Evolutionary conservation across 225 moss, liverwort and hornwort genomes (phyloP), one percentile per base, ranked within the genome.

Genomic region (Pseudisothecium myosuroides): DNA sequence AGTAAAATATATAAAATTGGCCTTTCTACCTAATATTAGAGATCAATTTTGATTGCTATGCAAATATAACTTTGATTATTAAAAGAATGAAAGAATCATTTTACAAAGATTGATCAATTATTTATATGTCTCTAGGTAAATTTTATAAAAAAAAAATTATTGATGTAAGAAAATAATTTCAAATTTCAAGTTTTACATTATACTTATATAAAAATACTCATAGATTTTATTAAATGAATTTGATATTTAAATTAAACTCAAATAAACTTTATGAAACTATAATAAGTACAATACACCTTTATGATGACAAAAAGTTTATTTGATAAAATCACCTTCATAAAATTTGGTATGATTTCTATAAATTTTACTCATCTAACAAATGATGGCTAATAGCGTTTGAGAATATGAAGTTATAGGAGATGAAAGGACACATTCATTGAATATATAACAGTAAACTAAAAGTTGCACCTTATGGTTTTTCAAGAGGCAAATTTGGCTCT

Each of bases 301-400:
- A 27, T 19, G 2, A 28, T 19, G 7, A 17, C 6, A 27, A 63
- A 9, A 76, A 29, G 34, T 62, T 28, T 52, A 39, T 64, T n/a
- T n/a, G n/a, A n/a, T n/a, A n/a, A n/a, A n/a, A n/a, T n/a, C n/a
- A n/a, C n/a, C n/a, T n/a, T 64, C 3, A 50, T 39, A 31, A 86
- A 76, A 27, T 28, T 31, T 52, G 6, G 4, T 45, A 18, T 18
- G 2, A 36, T 36, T 34, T 85, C 3, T 28, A 39, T 5, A 77
- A 63, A 64, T 16, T 47, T 43, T 47, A 47, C 4, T 28, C 9
- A 15, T 7, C 28, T 68, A 13, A 27, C 3, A 43, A 54, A 65
- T 64, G 15, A 13, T 41, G 0, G 12, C 12, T 0, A 0, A 0
- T 2, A 59, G 7, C 7, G 0, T 80, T 17, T 18, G 19, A 28